phyloP scores from a whole-genome alignment of 768 basidiomycete genomes.

The Vararia minispora region DNA sequence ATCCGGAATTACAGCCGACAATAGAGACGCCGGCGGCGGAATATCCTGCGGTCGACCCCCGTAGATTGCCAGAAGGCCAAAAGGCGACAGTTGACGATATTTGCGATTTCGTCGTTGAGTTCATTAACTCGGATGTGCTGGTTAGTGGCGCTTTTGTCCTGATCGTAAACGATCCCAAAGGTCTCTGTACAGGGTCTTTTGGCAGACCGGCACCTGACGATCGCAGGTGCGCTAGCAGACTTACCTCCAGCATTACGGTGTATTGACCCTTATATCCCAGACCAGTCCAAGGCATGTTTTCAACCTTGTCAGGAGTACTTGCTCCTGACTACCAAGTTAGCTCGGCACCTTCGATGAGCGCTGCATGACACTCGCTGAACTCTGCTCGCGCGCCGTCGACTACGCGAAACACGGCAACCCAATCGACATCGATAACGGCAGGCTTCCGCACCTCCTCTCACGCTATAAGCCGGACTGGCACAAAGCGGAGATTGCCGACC shows the following conservation, averaged over 20 bases:
- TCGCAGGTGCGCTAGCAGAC: too few species aligned
- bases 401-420: slow-evolving; percentile 70
- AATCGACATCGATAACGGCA: slow-evolving; percentile 34
- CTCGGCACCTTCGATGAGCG: slow-evolving; percentile 46
- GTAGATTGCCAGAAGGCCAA: slow-evolving; percentile 42
- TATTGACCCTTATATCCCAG: too few species aligned
- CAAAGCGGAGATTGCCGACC: slow-evolving; percentile 26
- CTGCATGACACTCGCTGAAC: slow-evolving; percentile 46
- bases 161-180: too few species aligned
- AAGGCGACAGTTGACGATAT: slow-evolving; percentile 28
- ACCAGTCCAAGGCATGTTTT: slow-evolving; percentile 52
- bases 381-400: slow-evolving; percentile 65
- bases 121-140: slow-evolving; percentile 64
- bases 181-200: slow-evolving; percentile 49
- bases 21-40: slow-evolving; percentile 41
- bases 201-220: slow-evolving; percentile 57
- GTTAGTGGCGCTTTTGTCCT: too few species aligned
- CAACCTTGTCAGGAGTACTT: neutral
- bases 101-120: slow-evolving; percentile 49
- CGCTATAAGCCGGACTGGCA: slow-evolving; percentile 76
- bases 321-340: slow-evolving; percentile 22
- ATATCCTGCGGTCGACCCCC: slow-evolving; percentile 43
- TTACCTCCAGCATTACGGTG: too few species aligned
- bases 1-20: slow-evolving; percentile 61
- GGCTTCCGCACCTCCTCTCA: slow-evolving; percentile 44